Evolutionary conservation across 495 filamentous ascomycete species (phyloP).

Genomic region (Hypoxylon rickii): DNA sequence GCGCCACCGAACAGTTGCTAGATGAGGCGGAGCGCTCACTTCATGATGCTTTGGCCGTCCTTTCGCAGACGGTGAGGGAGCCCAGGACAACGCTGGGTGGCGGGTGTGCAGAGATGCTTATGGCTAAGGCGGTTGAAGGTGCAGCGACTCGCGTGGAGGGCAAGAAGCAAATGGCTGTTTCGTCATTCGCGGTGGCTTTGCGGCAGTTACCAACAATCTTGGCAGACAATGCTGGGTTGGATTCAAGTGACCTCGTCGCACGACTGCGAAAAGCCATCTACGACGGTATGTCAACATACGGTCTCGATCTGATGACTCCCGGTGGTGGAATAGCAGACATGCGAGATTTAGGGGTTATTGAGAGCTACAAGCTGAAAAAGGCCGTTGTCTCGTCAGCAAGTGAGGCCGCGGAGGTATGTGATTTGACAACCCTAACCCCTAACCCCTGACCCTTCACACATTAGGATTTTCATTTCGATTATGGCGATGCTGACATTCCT

Average conservation of each 20-base stretch:
- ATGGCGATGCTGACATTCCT: conserved; percentile 11
- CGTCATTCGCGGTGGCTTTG: conserved; percentile 84
- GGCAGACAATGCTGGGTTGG: conserved; percentile 95
- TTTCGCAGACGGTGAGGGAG: conserved; percentile 95
- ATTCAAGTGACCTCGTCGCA: conserved; percentile 91
- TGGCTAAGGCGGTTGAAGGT: conserved; percentile 96
- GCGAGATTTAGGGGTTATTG: conserved; percentile 92
- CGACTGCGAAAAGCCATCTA: conserved; percentile 92
- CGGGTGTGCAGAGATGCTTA: conserved; percentile 97
- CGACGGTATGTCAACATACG: conserved; percentile 88
- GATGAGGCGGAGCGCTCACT: conserved; percentile 96
- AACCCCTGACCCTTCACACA: too few species aligned
- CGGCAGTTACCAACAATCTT: conserved; percentile 95
- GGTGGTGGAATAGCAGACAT: conserved; percentile 96
- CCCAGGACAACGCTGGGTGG: conserved; percentile 92
- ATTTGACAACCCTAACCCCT: neutral
- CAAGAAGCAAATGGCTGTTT: conserved; percentile 94
- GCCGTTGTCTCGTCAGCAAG: conserved; percentile 94
- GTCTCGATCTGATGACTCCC: conserved; percentile 84
- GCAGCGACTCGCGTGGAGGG: conserved; percentile 92
- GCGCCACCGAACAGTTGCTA: conserved; percentile 93
- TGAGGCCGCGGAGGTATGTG: conserved; percentile 90
- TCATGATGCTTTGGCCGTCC: conserved; percentile 94
- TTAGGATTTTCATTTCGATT: too few species aligned
- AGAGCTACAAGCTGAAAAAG: conserved; percentile 98